phyloP scores from a whole-genome alignment of 805 yeast species.

The Saccharomyces mikatae region DNA sequence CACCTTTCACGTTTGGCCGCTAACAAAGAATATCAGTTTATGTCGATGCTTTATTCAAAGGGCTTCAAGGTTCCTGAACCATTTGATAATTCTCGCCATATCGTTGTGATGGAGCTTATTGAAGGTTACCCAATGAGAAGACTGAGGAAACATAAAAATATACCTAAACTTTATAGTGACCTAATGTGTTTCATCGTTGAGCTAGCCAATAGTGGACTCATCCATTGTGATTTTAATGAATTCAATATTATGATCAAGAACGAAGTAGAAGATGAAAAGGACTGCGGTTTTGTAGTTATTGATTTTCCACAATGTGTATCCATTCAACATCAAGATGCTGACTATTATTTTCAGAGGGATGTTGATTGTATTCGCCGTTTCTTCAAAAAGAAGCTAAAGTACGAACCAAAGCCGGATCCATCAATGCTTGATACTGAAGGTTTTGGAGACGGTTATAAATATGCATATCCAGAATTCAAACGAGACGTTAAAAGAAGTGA shows the following conservation, averaged over 20 bases:
- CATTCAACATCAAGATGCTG: conserved; percentile 83
- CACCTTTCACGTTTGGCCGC: conserved; percentile 84
- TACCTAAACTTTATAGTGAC: conserved; percentile 68
- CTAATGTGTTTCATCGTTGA: conserved; percentile 81
- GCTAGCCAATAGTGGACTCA: conserved; percentile 79
- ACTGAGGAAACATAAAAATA: conserved; percentile 59
- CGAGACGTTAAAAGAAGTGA: conserved; percentile 66
- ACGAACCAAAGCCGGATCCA: conserved; percentile 57
- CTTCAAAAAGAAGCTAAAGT: conserved; percentile 70
- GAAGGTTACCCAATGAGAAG: conserved; percentile 87
- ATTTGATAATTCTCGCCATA: conserved; percentile 82
- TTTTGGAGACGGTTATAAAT: conserved; percentile 69
- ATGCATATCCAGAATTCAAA: conserved; percentile 69
- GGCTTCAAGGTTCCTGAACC: conserved; percentile 88
- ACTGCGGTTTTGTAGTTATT: conserved; percentile 75
- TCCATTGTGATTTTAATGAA: conserved; percentile 97
- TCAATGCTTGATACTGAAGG: conserved; percentile 74
- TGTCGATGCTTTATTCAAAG: conserved; percentile 62
- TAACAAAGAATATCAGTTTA: conserved; percentile 81
- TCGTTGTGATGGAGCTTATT: conserved; percentile 86
- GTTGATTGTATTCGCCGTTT: conserved; percentile 82
- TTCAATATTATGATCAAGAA: conserved; percentile 82
- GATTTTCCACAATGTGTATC: conserved; percentile 99
- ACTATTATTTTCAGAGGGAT: conserved; percentile 81
- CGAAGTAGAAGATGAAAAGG: conserved; percentile 40